Evolutionary conservation across 108 stramenopile genomes (phyloP), one percentile per base, ranked within the genome.

Genomic region (Cyclotella atomus): DNA sequence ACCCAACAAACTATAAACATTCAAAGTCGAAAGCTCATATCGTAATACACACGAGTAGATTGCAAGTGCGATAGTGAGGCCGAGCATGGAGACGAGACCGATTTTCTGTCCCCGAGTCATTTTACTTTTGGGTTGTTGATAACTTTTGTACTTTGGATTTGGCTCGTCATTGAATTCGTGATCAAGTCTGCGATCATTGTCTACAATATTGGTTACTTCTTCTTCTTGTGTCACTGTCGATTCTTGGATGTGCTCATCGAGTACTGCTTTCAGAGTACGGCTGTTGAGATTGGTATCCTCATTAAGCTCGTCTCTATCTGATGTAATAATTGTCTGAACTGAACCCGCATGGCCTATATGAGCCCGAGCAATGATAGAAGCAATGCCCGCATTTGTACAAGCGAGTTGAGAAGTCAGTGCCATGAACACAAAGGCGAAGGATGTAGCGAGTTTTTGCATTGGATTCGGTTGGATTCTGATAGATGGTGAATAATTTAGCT

Each of bases 1-100:
- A 5, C 61, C 38, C 38, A 62, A 44, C 19, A 62, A 62, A 43
- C 38, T 25, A 24, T 62, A 62, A 8, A 62, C 41, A 62, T 62
- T 62, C 38, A 62, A 62, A 5, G 61, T 62, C 1, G 61, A 62
- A 36, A 62, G 23, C 21, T 62, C 61, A 23, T 44, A 44, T 12
- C 41, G 61, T 21, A 62, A 43, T 14, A 44, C 7, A 29, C 61
- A 62, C 25, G 23, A 14, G 38, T 62, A 62, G 36, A 62, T 43
- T 9, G 61, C 61, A 2, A 62, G 41, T 1, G 41, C 3, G 5
- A 21, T 20, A 16, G 41, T 44, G n/a, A 62, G 61, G 23, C 21
- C 2, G 19, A 24, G 15, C 35, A 41, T 17, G 17, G 61, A 4
- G 41, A 62, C 24, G 8, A 62, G 61, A 24, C 21, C 61, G 2